Evolutionary conservation across 169 alveolate species (phyloP).

Genomic region (Plasmodium inui): DNA sequence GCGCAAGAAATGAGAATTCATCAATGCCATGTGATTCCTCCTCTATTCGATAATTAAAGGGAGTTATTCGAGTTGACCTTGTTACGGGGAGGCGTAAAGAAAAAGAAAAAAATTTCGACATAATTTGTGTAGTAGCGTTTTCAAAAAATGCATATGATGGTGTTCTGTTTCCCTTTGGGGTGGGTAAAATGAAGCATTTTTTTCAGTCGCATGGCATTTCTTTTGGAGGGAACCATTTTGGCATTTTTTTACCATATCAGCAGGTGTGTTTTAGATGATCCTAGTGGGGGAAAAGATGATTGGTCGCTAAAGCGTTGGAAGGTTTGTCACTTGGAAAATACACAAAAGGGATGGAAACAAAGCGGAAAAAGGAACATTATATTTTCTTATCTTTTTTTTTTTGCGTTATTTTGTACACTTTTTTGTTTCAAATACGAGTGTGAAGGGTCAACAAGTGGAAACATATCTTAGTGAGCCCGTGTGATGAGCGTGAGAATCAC

Average conservation of each 20-base stretch:
- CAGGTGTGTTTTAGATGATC: not conserved
- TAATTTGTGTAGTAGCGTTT: not conserved
- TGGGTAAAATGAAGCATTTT: not conserved
- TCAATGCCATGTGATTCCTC: not conserved
- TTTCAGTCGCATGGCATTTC: no score
- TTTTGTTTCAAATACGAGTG: not conserved
- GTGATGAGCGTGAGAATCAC: not conserved
- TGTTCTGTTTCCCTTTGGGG: not conserved
- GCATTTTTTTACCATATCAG: not conserved
- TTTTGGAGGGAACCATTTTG: not conserved
- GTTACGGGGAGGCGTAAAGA: not conserved
- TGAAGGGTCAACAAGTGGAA: not conserved
- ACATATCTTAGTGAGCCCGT: not conserved
- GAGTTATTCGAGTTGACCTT: not conserved
- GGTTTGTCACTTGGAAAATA: not conserved
- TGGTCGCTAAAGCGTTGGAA: not conserved
- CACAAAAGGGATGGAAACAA: not conserved
- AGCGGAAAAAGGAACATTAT: not conserved
- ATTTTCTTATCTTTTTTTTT: no score
- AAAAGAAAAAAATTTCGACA: not conserved
- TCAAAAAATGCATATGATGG: not conserved
- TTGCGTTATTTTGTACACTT: not conserved
- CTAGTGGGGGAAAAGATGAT: not conserved
- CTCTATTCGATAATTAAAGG: not conserved
- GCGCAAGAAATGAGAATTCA: not conserved